phyloP scores from a whole-genome alignment of 768 basidiomycete species.

The Boletus insuetus region DNA sequence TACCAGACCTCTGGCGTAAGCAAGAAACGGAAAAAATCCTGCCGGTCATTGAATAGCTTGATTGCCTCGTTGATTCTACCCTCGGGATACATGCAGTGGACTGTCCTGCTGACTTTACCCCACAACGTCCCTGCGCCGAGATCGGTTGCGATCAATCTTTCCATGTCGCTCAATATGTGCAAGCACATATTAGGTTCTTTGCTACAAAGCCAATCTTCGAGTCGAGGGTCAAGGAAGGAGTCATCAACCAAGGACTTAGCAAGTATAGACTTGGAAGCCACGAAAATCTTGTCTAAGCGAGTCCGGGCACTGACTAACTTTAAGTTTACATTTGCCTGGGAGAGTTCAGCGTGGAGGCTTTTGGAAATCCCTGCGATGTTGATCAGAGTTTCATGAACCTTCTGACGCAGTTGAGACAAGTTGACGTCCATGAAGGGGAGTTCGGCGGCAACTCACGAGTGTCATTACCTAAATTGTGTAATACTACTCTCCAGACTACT shows the following conservation, averaged over 20 bases:
- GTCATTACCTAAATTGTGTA: constrained; percentile 9
- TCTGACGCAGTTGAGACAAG: not conserved
- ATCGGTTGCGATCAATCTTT: not conserved
- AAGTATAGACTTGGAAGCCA: not conserved
- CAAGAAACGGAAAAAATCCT: not conserved
- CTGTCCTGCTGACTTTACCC: not conserved
- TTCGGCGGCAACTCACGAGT: too few species aligned
- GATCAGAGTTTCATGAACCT: not conserved
- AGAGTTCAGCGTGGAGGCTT: not conserved
- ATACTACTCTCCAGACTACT: not conserved
- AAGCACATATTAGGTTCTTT: constrained; percentile 6
- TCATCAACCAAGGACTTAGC: not conserved
- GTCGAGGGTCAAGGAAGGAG: not conserved
- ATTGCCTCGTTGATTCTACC: not conserved
- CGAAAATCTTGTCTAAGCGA: not conserved
- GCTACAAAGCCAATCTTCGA: constrained; percentile 1
- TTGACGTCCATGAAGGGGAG: not conserved
- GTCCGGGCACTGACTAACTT: not conserved
- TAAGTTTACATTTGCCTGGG: not conserved
- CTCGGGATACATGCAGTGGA: not conserved
- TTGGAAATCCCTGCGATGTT: not conserved
- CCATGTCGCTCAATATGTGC: not conserved
- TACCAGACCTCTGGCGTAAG: not conserved
- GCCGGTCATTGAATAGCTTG: not conserved
- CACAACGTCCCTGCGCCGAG: not conserved